These are phyloP conservation scores for Eucalyptus grandis DNA, from an alignment of 345 rosid genomes.

Conservation along the genomic window DNA sequence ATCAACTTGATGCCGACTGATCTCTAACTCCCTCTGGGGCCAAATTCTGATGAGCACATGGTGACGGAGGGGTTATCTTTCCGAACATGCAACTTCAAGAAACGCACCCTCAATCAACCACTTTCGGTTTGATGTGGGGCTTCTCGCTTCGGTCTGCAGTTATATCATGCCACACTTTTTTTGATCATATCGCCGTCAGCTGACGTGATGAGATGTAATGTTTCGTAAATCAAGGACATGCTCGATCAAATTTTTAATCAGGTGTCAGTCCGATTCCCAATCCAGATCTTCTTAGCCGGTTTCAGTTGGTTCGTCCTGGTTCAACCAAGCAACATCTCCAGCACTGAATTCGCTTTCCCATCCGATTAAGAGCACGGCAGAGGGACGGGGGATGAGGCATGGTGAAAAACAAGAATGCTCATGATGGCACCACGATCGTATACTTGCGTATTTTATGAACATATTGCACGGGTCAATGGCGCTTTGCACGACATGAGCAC, in stretches of 20 bases:
- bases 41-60: neutral
- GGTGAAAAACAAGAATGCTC: neutral
- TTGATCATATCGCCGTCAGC: neutral
- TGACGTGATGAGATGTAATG: neutral
- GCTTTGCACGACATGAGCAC: neutral
- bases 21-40: neutral
- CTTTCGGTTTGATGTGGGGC: neutral
- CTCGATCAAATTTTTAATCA: neutral
- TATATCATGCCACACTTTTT: neutral
- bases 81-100: neutral
- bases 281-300: too few species aligned
- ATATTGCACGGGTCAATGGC: neutral
- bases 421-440: neutral
- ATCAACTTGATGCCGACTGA: neutral
- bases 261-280: neutral
- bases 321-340: neutral
- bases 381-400: neutral
- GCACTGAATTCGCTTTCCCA: neutral
- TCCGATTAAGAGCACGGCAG: neutral
- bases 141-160: neutral
- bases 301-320: neutral
- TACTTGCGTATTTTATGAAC: neutral
- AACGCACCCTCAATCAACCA: neutral
- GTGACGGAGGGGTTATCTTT: neutral
- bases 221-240: neutral